A percentile compares a stretch with the other conserved stretches of the same genome.
Evolutionary conservation across 441 rosid genomes (phyloP).

Genomic region (Sinapis alba): DNA sequence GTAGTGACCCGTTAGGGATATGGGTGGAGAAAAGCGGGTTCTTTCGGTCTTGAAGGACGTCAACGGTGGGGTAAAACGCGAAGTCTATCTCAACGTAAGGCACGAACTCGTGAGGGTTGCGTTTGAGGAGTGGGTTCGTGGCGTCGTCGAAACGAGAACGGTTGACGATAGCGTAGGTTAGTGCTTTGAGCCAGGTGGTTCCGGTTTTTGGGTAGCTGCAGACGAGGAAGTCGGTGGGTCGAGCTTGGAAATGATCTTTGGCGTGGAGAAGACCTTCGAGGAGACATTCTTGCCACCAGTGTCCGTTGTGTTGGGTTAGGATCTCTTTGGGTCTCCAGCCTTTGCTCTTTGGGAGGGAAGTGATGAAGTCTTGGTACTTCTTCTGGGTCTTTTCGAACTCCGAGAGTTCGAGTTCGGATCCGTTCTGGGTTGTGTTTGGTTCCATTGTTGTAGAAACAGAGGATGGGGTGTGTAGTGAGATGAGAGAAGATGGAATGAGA

Average conservation of each 20-base stretch:
- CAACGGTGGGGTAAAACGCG: slow-evolving; percentile 39
- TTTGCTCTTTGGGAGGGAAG: slow-evolving; percentile 34
- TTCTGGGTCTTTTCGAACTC: slow-evolving; percentile 38
- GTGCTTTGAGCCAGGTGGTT: slow-evolving; percentile 57
- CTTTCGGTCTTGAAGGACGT: slow-evolving; percentile 33
- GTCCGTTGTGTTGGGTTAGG: slow-evolving; percentile 29
- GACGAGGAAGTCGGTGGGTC: slow-evolving; percentile 41
- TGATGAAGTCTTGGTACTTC: slow-evolving; percentile 34
- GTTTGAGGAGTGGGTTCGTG: slow-evolving; percentile 35
- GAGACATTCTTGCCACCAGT: slow-evolving; percentile 42
- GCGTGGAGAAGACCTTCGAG: slow-evolving; percentile 38
- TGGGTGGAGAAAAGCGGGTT: slow-evolving; percentile 43
- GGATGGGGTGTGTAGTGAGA: background rate
- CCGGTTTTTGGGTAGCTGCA: slow-evolving; percentile 49
- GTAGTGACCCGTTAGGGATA: slow-evolving; percentile 38
- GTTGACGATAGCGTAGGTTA: slow-evolving; percentile 39
- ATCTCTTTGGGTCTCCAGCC: slow-evolving; percentile 37
- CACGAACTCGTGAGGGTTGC: slow-evolving; percentile 46
- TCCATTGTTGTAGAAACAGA: no score
- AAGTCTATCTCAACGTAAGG: slow-evolving; percentile 44
- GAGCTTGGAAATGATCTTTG: slow-evolving; percentile 35
- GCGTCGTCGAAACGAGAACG: slow-evolving; percentile 29
- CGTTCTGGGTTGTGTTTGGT: slow-evolving; percentile 18
- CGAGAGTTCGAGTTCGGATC: slow-evolving; percentile 27
- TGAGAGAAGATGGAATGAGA: slow-evolving; percentile 7